These are phyloP conservation scores for Boehmeria nivea DNA, from an alignment of 306 rosid species.

Conservation along the genomic window DNA sequence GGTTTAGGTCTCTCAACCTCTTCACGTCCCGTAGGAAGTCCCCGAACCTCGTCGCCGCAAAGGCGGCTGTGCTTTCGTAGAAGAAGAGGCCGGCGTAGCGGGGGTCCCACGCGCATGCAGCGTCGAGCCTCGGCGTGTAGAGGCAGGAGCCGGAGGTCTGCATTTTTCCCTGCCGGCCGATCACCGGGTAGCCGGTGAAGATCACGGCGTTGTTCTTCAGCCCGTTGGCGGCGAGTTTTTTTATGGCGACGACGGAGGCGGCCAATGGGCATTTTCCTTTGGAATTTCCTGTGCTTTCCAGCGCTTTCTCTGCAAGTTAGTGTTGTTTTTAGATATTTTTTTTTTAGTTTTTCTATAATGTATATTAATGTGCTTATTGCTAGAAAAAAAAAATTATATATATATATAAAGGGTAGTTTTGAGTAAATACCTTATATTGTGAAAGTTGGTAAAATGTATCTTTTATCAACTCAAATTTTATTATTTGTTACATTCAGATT, in stretches of 20 bases:
- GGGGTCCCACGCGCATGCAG: constrained; percentile 75
- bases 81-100: constrained; percentile 66
- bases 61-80: constrained; percentile 62
- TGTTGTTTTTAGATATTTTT: background rate
- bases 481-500: too few species aligned
- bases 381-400: too few species aligned
- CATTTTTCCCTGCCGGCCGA: constrained; percentile 58
- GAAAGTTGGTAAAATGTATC: too few species aligned
- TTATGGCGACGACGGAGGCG: constrained; percentile 31
- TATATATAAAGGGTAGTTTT: too few species aligned
- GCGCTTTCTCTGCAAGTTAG: constrained; percentile 45
- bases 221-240: constrained; percentile 55
- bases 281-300: constrained; percentile 31
- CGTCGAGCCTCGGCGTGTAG: constrained; percentile 33
- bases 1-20: constrained; percentile 42
- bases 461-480: too few species aligned
- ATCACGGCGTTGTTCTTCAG: constrained; percentile 43
- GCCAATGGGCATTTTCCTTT: constrained; percentile 57
- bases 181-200: constrained; percentile 70
- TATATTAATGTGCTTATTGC: too few species aligned
- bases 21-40: constrained; percentile 52
- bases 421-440: too few species aligned
- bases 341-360: too few species aligned
- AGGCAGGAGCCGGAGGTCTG: constrained; percentile 78
- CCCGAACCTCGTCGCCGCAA: constrained; percentile 35